Evolutionary conservation across 2,329 filamentous ascomycete genomes (phyloP).

Genomic region (Cyphellophora europaea): DNA sequence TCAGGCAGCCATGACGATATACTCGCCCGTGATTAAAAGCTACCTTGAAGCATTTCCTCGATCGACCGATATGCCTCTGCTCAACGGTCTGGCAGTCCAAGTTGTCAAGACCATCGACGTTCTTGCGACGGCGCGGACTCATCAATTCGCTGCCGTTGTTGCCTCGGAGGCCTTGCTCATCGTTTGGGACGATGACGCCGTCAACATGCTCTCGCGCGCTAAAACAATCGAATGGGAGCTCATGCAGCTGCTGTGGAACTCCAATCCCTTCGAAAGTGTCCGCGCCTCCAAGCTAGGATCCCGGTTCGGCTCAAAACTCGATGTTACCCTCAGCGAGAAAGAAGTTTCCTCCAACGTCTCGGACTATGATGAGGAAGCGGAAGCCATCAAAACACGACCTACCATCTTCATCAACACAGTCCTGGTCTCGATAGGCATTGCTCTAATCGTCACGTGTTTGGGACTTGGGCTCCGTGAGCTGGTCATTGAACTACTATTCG

Average conservation of each 20-base stretch:
- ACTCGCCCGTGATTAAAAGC: conserved; percentile 69
- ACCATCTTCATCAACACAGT: conserved; percentile 62
- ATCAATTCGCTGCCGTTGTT: conserved; percentile 74
- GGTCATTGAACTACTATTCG: conserved; percentile 58
- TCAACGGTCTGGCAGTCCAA: conserved; percentile 68
- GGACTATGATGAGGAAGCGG: conserved; percentile 49
- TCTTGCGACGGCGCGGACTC: conserved; percentile 60
- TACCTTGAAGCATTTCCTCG: conserved; percentile 65
- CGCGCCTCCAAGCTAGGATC: background rate
- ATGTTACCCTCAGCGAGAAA: conserved; percentile 37
- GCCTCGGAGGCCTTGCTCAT: conserved; percentile 61
- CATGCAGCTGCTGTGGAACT: conserved; percentile 68
- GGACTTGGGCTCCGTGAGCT: conserved; percentile 63
- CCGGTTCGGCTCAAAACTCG: background rate
- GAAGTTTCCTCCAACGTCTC: conserved; percentile 43
- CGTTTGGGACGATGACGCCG: conserved; percentile 74
- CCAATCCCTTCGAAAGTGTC: conserved; percentile 11
- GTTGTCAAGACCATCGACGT: conserved; percentile 65
- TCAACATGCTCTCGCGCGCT: conserved; percentile 60
- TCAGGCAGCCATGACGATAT: conserved; percentile 71
- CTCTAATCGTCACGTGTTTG: conserved; percentile 55
- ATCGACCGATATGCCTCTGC: conserved; percentile 64
- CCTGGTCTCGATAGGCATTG: conserved; percentile 57
- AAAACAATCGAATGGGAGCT: conserved; percentile 66
- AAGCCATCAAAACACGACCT: conserved; percentile 55